Percentiles rank a stretch among this genome's conserved stretches.
phyloP scores from a whole-genome alignment of 2,329 filamentous ascomycete species.

The Hypomyces perniciosus region DNA sequence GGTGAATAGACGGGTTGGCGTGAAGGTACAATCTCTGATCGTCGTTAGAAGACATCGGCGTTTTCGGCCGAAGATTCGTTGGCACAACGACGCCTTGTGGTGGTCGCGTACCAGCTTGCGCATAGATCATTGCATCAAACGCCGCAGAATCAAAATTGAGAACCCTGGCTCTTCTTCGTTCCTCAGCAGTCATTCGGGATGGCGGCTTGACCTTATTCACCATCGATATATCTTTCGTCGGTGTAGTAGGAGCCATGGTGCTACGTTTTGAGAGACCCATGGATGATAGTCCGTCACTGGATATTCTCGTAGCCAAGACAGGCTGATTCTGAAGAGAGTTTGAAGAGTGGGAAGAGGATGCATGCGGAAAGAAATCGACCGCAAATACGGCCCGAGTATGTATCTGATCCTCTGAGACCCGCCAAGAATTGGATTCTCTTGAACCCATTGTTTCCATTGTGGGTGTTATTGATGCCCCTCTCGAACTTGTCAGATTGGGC shows the following conservation, averaged over 20 bases:
- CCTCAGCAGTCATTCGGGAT: not conserved
- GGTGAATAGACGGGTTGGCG: conserved; percentile 47
- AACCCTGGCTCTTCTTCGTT: not conserved
- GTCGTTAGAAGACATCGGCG: conserved; percentile 6
- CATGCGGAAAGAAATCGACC: not conserved
- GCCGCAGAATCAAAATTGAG: conserved; percentile 18
- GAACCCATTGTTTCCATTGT: no score
- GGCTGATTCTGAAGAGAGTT: not conserved
- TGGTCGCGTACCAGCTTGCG: conserved; percentile 23
- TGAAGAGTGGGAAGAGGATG: not conserved
- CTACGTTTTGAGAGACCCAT: not conserved
- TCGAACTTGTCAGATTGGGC: no score
- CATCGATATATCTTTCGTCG: not conserved
- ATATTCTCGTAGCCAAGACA: not conserved
- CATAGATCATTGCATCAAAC: conserved; percentile 37
- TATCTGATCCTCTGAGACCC: no score
- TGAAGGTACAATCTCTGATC: conserved; percentile 35
- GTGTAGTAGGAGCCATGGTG: not conserved
- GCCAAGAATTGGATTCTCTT: no score
- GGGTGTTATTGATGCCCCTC: no score
- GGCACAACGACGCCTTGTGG: conserved; percentile 18
- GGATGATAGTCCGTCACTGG: not conserved
- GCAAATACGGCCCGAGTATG: not conserved
- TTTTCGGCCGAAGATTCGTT: conserved; percentile 9
- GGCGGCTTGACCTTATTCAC: not conserved